Percentiles rank a stretch among this genome's conserved stretches.
phyloP scores from a whole-genome alignment of 2,329 filamentous ascomycete species.

The Cordyceps cicadae region DNA sequence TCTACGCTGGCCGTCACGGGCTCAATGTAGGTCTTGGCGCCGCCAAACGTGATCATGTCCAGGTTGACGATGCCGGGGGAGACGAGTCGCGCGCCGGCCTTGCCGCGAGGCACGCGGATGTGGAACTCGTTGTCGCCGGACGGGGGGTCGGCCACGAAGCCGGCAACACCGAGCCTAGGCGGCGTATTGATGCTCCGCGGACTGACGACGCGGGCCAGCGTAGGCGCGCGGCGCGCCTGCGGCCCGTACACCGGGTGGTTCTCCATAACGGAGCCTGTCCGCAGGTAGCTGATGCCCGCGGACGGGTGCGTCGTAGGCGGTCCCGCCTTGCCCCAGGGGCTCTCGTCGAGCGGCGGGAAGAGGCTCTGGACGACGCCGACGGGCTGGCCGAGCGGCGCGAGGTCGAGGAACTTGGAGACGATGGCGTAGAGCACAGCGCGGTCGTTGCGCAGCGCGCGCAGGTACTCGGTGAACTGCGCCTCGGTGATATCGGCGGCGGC shows the following conservation, averaged over 20 bases:
- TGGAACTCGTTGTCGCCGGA: constrained; percentile 36
- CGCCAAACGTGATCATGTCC: constrained; percentile 41
- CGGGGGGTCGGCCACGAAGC: constrained; percentile 41
- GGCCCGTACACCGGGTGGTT: constrained; percentile 56
- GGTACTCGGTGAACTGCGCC: constrained; percentile 41
- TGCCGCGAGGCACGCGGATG: constrained; percentile 16
- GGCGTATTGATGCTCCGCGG: constrained; percentile 29
- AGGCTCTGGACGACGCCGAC: constrained; percentile 22
- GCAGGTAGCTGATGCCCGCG: constrained; percentile 53
- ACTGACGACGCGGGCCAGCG: constrained; percentile 42
- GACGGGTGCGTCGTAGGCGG: constrained; percentile 56
- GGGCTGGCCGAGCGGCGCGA: constrained; percentile 41
- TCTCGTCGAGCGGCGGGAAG: constrained; percentile 21
- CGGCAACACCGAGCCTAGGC: constrained; percentile 45
- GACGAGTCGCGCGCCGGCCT: constrained; percentile 18
- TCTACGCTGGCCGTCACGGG: constrained; percentile 37
- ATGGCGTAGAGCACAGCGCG: constrained; percentile 42
- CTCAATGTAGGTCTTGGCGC: constrained; percentile 46
- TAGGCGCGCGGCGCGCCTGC: constrained; percentile 40
- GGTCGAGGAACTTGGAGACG: constrained; percentile 54
- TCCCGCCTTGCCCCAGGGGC: constrained; percentile 43
- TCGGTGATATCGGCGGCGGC: constrained; percentile 36
- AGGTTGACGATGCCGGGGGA: constrained; percentile 31
- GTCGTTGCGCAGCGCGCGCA: constrained; percentile 45
- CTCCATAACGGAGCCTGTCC: constrained; percentile 44